A percentile compares a stretch with the other conserved stretches of the same genome.
Conservation (phyloP, 2,329 filamentous ascomycete genomes). For the Coniochaeta sp. region DNA sequence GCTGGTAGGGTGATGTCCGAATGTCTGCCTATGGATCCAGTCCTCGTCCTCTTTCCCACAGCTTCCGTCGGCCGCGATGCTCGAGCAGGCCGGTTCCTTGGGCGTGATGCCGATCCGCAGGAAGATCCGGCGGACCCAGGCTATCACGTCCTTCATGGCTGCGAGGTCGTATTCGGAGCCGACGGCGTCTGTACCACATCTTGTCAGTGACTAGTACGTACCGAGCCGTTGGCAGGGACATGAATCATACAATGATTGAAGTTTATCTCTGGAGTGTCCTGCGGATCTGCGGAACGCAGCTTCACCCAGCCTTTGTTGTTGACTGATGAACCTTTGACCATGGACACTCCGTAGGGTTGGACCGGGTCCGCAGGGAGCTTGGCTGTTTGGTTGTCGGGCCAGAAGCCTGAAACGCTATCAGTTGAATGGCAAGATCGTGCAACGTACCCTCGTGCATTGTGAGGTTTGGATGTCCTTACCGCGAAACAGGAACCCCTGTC, state of each 20-base stretch:
- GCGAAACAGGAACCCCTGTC: slow-evolving; percentile 39
- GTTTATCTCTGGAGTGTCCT: slow-evolving; percentile 54
- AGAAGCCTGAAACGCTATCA: slow-evolving; percentile 29
- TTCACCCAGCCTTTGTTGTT: slow-evolving; percentile 58
- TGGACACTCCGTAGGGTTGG: slow-evolving; percentile 25
- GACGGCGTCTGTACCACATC: slow-evolving; percentile 22
- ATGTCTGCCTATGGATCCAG: slow-evolving; percentile 32
- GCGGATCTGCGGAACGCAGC: slow-evolving; percentile 51
- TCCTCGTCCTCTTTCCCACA: slow-evolving; percentile 21
- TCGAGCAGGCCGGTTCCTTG: slow-evolving; percentile 17
- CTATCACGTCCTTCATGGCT: slow-evolving; percentile 25
- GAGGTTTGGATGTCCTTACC: slow-evolving; percentile 10
- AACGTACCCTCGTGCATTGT: background rate
- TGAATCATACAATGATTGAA: slow-evolving; percentile 37
- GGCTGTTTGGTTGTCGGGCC: slow-evolving; percentile 27
- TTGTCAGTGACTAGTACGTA: background rate
- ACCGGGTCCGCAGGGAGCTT: slow-evolving; percentile 20
- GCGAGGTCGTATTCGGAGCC: slow-evolving; percentile 36
- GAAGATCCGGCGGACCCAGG: slow-evolving; percentile 19
- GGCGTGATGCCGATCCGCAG: slow-evolving; percentile 14
- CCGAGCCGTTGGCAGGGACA: background rate
- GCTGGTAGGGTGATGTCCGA: slow-evolving; percentile 48
- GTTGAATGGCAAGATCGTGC: background rate
- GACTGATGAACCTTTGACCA: slow-evolving; percentile 32
- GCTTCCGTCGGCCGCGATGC: slow-evolving; percentile 11